Conservation (phyloP, 2,329 filamentous ascomycete genomes). For the Penicillium hesseltinei region DNA sequence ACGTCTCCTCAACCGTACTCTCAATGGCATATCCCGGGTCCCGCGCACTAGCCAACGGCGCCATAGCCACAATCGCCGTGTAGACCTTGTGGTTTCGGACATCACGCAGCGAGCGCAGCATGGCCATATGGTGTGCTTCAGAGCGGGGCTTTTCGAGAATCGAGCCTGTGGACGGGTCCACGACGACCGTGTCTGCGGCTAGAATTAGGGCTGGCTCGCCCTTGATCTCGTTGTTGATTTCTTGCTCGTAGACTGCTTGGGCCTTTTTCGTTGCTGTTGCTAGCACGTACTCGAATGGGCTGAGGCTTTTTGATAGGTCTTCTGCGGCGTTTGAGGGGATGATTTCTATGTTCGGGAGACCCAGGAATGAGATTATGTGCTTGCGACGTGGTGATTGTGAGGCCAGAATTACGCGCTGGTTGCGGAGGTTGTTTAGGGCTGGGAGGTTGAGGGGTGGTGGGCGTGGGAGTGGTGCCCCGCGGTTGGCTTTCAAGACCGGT, state of each 20-base stretch:
- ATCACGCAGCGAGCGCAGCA: conserved; percentile 80
- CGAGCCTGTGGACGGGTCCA: conserved; percentile 64
- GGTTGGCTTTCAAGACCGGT: conserved; percentile 15
- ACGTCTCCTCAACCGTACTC: conserved; percentile 82
- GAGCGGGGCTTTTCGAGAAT: conserved; percentile 89
- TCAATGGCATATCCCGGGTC: conserved; percentile 84
- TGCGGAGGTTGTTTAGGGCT: conserved; percentile 71
- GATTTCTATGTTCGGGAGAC: conserved; percentile 78
- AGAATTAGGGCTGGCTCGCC: conserved; percentile 82
- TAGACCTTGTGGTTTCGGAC: conserved; percentile 75
- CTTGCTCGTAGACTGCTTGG: conserved; percentile 65
- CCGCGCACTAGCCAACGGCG: conserved; percentile 73
- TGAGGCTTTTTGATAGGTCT: conserved; percentile 75
- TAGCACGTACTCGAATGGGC: conserved; percentile 86
- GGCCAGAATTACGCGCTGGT: conserved; percentile 81
- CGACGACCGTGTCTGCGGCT: conserved; percentile 86
- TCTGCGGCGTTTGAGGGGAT: conserved; percentile 80
- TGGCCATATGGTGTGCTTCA: conserved; percentile 76
- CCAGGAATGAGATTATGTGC: conserved; percentile 75
- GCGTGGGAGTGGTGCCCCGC: conserved; percentile 33
- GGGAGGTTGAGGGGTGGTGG: conserved; percentile 71
- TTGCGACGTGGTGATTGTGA: conserved; percentile 83
- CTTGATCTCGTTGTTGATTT: conserved; percentile 54
- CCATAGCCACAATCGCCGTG: conserved; percentile 80
- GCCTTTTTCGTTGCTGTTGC: conserved; percentile 83